A percentile compares a stretch with the other conserved stretches of the same genome.
Evolutionary conservation across 768 basidiomycete genomes (phyloP).

Genomic region (Neoboletus magnificus): DNA sequence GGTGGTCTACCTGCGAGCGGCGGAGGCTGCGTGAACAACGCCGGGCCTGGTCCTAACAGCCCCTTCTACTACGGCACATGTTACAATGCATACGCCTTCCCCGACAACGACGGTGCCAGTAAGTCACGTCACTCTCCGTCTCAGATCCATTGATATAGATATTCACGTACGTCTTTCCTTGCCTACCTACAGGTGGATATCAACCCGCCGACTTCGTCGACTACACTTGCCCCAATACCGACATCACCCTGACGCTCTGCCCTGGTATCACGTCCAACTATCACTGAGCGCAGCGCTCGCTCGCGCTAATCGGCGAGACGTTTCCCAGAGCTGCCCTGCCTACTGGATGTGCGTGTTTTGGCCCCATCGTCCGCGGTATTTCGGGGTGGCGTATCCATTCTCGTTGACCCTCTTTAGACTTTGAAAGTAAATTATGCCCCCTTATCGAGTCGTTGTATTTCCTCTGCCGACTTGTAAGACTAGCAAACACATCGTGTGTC

Average conservation of each 20-base stretch:
- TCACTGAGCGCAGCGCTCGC: background rate
- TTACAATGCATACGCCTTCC: constrained; percentile 33
- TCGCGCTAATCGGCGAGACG: background rate
- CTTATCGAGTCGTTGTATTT: background rate
- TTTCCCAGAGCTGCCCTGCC: background rate
- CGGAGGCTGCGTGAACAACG: constrained; percentile 29
- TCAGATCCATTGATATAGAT: background rate
- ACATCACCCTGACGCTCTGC: constrained; percentile 31
- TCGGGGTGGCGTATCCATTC: background rate
- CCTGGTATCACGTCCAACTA: constrained; percentile 22
- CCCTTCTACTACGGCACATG: constrained; percentile 28
- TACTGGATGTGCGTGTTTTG: background rate
- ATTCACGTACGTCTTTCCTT: background rate
- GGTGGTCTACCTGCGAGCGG: constrained; percentile 27
- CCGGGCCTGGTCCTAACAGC: constrained; percentile 30
- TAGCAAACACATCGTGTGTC: background rate
- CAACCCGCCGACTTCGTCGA: constrained; percentile 28
- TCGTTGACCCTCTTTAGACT: background rate
- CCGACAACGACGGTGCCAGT: constrained; percentile 33
- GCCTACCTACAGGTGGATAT: constrained; percentile 18
- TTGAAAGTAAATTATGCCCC: background rate
- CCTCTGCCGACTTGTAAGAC: background rate
- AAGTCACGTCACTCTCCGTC: background rate
- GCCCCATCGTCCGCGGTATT: background rate
- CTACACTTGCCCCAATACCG: constrained; percentile 27